These are phyloP conservation scores for Corylus avellana DNA, from an alignment of 306 rosid genomes.

Conservation along the genomic window DNA sequence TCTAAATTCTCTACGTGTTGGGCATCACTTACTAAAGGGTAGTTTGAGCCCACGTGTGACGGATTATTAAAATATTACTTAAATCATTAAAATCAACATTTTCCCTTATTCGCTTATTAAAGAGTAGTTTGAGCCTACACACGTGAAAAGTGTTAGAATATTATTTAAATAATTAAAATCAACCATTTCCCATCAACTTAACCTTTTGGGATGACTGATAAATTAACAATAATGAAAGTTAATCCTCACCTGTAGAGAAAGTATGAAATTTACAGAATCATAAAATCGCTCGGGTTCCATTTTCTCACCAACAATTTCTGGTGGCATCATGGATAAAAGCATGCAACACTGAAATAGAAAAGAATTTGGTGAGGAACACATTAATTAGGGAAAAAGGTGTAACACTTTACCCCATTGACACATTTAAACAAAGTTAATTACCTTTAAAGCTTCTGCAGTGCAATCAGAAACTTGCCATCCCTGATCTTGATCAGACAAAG, in stretches of 20 bases:
- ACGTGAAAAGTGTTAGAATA: no score
- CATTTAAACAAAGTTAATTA: constrained; percentile 5
- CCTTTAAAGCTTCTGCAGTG: constrained; percentile 78
- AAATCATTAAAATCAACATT: no score
- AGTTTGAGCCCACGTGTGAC: no score
- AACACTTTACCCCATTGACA: neutral
- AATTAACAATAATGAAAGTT: neutral
- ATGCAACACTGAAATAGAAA: constrained; percentile 58
- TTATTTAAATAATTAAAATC: no score
- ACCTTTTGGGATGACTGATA: no score
- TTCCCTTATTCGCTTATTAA: no score
- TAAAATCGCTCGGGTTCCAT: constrained; percentile 54
- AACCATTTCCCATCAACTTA: no score
- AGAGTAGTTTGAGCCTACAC: no score
- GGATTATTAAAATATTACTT: no score
- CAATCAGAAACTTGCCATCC: constrained; percentile 94
- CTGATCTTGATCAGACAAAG: constrained; percentile 76
- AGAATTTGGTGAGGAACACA: neutral
- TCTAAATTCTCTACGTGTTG: no score
- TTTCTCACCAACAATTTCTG: constrained; percentile 68
- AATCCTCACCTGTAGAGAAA: constrained; percentile 60
- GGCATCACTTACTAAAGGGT: no score
- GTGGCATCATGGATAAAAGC: constrained; percentile 50
- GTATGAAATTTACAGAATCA: constrained; percentile 63
- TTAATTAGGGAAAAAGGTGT: constrained; percentile 5